phyloP scores from a whole-genome alignment of 768 basidiomycete genomes.

The Lactarius akahatsu region DNA sequence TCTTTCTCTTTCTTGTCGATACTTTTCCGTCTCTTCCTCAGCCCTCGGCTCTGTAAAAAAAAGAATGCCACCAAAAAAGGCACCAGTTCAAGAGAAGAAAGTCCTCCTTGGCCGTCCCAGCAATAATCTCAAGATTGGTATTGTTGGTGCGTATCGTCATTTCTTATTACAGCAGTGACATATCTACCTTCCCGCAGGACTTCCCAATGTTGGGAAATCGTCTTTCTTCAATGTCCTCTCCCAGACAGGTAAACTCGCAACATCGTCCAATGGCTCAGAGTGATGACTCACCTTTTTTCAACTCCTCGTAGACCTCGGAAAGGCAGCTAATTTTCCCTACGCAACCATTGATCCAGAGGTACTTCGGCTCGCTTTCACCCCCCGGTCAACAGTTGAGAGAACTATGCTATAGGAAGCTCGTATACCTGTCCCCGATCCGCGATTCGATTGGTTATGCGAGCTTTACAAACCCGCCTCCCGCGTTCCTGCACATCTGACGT shows the following conservation, averaged over 20 bases:
- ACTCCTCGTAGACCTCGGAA: constrained; percentile 65
- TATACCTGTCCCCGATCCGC: constrained; percentile 89
- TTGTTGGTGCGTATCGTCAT: constrained; percentile 74
- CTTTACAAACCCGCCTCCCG: constrained; percentile 85
- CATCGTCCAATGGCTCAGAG: not conserved
- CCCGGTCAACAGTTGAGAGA: not conserved
- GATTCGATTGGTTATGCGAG: constrained; percentile 93
- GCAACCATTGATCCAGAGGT: constrained; percentile 88
- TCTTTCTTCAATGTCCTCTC: constrained; percentile 99
- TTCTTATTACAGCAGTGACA: not conserved
- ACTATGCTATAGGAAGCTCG: constrained; percentile 64
- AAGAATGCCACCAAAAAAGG: constrained; percentile 93
- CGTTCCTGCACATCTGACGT: constrained; percentile 93
- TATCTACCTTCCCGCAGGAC: constrained; percentile 46
- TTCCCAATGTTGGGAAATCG: constrained; percentile 97
- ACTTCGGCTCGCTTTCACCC: constrained; percentile 7
- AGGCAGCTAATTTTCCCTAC: constrained; percentile 97
- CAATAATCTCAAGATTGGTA: constrained; percentile 98
- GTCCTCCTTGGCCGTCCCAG: constrained; percentile 83
- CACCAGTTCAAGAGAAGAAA: constrained; percentile 75
- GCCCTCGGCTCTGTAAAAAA: constrained; percentile 46
- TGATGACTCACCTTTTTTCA: constrained; percentile 26
- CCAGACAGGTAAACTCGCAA: constrained; percentile 63
- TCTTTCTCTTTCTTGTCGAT: constrained; percentile 21
- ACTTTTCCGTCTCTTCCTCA: constrained; percentile 42